These are phyloP conservation scores for Coniochaeta ligniaria DNA, from an alignment of 2,329 filamentous ascomycete genomes.

Conservation along the genomic window DNA sequence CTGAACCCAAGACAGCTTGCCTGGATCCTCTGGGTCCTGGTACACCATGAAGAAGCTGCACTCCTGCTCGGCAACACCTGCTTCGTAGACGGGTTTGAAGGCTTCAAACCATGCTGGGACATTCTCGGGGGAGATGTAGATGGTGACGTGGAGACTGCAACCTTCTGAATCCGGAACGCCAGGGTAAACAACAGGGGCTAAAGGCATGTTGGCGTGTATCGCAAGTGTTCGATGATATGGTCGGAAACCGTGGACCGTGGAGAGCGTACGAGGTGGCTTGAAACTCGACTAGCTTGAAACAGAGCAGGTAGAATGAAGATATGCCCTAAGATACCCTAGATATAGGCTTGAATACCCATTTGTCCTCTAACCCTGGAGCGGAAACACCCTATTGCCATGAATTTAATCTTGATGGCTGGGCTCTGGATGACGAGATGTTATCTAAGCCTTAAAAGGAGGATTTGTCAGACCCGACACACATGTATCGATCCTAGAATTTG, in stretches of 20 bases:
- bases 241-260: neutral
- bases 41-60: neutral
- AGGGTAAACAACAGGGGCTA: neutral
- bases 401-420: too few species aligned
- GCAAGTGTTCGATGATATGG: neutral
- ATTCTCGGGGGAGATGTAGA: neutral
- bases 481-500: too few species aligned
- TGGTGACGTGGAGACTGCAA: neutral
- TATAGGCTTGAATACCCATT: too few species aligned
- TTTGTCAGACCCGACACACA: too few species aligned
- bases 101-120: neutral
- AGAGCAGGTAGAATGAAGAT: too few species aligned
- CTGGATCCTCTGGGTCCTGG: neutral
- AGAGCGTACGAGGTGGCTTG: too few species aligned
- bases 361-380: too few species aligned
- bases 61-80: neutral
- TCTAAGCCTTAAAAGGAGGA: too few species aligned
- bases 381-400: too few species aligned
- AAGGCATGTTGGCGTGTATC: neutral
- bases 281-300: too few species aligned
- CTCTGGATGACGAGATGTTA: too few species aligned
- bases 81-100: neutral
- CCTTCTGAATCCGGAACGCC: neutral
- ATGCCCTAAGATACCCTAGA: too few species aligned
- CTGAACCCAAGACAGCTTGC: neutral